These are phyloP conservation scores for Aspergillus sojae DNA, from an alignment of 2,329 filamentous ascomycete genomes.

Conservation along the genomic window DNA sequence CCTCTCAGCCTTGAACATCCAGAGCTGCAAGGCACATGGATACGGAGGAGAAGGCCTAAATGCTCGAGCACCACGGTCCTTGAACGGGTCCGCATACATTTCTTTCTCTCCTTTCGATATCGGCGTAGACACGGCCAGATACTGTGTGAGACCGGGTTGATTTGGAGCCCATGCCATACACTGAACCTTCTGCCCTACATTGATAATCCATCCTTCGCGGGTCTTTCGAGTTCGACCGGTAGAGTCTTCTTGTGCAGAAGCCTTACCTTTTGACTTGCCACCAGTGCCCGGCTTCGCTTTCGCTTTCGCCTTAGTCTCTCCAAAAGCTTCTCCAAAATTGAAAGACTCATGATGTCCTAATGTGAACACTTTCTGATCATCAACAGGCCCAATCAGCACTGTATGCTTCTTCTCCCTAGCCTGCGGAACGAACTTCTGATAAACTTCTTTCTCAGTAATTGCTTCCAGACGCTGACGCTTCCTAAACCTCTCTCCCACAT, in stretches of 20 bases:
- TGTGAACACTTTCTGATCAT: constrained; percentile 46
- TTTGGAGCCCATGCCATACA: constrained; percentile 53
- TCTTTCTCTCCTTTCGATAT: constrained; percentile 41
- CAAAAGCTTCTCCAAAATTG: constrained; percentile 51
- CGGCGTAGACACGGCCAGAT: constrained; percentile 55
- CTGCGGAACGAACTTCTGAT: constrained; percentile 46
- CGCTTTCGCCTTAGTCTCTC: constrained; percentile 21
- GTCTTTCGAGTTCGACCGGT: constrained; percentile 24
- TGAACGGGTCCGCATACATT: constrained; percentile 29
- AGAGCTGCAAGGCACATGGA: constrained; percentile 60
- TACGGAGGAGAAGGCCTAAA: constrained; percentile 54
- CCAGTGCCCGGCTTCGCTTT: constrained; percentile 9
- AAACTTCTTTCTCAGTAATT: constrained; percentile 42
- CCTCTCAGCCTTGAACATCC: constrained; percentile 53
- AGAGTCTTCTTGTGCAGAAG: not conserved
- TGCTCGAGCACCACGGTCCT: constrained; percentile 46
- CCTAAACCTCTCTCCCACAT: constrained; percentile 45
- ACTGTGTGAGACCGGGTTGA: constrained; percentile 52
- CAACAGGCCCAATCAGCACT: constrained; percentile 55
- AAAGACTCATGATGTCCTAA: constrained; percentile 47
- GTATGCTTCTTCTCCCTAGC: constrained; percentile 37
- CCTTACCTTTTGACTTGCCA: constrained; percentile 6
- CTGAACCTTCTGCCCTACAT: constrained; percentile 57
- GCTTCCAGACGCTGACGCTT: constrained; percentile 42
- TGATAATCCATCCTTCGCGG: constrained; percentile 57